Percentiles rank a stretch among this genome's conserved stretches.
These are phyloP conservation scores for Yamadazyma sp. DNA, from an alignment of 805 yeast genomes.

Conservation along the genomic window DNA sequence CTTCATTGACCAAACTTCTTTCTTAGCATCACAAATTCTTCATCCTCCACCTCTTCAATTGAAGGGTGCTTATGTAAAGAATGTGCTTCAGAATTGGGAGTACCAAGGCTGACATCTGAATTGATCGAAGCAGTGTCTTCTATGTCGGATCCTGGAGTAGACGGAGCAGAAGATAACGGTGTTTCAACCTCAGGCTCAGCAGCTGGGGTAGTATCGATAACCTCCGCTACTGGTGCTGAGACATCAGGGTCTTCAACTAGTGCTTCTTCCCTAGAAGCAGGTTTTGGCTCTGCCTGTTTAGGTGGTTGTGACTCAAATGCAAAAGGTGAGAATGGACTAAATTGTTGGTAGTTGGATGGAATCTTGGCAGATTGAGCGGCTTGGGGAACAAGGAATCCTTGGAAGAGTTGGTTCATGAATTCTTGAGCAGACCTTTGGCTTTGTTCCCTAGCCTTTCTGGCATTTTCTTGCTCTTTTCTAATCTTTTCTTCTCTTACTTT, in stretches of 20 bases:
- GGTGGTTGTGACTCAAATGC: conserved; percentile 9
- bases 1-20: conserved; percentile 33
- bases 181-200: conserved; percentile 14
- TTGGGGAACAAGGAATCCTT: conserved; percentile 14
- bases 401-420: conserved; percentile 24
- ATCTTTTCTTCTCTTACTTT: conserved; percentile 15
- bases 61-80: conserved; percentile 29
- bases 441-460: conserved; percentile 15
- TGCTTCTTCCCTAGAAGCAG: background rate
- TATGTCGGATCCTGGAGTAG: conserved; percentile 14
- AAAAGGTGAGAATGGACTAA: background rate
- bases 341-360: conserved; percentile 1
- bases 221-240: conserved; percentile 15
- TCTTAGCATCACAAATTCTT: conserved; percentile 39
- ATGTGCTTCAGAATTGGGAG: conserved; percentile 12
- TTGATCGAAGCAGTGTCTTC: conserved; percentile 9
- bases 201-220: conserved; percentile 8
- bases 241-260: conserved; percentile 9
- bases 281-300: conserved; percentile 11
- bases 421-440: conserved; percentile 25
- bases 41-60: conserved; percentile 34
- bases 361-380: background rate
- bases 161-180: conserved; percentile 10
- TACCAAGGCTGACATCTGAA: conserved; percentile 10
- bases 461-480: conserved; percentile 18